A percentile compares a stretch with the other conserved stretches of the same genome.
These are phyloP conservation scores for Sugiyamaella paludigena DNA, from an alignment of 1,139 yeast genomes.

Conservation along the genomic window DNA sequence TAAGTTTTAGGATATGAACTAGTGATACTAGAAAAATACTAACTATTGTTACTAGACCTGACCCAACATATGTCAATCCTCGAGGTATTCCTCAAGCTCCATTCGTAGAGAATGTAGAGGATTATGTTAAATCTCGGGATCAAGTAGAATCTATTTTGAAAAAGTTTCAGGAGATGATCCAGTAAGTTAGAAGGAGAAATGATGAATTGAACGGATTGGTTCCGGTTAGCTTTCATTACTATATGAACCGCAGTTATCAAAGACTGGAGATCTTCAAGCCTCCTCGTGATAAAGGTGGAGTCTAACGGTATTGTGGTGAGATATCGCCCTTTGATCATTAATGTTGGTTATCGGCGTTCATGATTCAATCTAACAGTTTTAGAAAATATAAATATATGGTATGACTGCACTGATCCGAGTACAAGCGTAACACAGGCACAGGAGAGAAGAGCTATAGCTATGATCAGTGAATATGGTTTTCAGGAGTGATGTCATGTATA, in stretches of 20 bases:
- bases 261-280: too few species aligned
- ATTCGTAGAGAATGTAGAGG: constrained; percentile 81
- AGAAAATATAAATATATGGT: constrained; percentile 73
- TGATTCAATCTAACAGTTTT: constrained; percentile 3
- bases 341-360: neutral
- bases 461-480: too few species aligned
- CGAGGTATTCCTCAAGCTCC: constrained; percentile 98
- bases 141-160: constrained; percentile 69
- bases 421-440: too few species aligned
- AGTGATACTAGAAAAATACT: too few species aligned
- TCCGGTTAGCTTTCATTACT: too few species aligned
- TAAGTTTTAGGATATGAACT: too few species aligned
- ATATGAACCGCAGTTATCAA: too few species aligned
- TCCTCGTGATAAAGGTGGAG: too few species aligned
- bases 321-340: too few species aligned
- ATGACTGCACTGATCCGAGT: constrained; percentile 9
- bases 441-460: too few species aligned
- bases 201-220: too few species aligned
- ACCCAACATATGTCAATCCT: constrained; percentile 50
- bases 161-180: constrained; percentile 75
- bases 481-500: neutral
- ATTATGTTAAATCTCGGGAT: constrained; percentile 61
- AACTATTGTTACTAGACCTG: constrained; percentile 17
- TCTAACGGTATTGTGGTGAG: too few species aligned
- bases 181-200: constrained; percentile 36